These are phyloP conservation scores for Closterium sp. DNA, from an alignment of 139 green algal species.

Conservation along the genomic window DNA sequence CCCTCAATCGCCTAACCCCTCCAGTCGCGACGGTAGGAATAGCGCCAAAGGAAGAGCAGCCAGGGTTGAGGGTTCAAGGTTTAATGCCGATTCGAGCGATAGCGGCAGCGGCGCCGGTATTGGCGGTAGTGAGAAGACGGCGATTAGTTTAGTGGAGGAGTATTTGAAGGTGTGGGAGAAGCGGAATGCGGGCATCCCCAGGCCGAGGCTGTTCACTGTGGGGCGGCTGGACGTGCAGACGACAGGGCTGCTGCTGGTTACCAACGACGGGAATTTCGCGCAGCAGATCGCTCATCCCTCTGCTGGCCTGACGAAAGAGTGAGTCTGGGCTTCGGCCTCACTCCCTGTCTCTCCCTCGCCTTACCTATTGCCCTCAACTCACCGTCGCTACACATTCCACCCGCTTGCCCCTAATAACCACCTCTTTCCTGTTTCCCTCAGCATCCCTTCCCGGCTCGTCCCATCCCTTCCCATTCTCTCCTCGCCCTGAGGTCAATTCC, in stretches of 20 bases:
- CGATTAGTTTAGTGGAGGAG: not conserved
- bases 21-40: not conserved
- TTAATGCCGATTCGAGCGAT: not conserved
- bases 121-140: not conserved
- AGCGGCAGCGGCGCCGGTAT: not conserved
- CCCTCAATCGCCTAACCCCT: not conserved
- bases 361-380: not conserved
- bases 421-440: not conserved
- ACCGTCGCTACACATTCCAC: not conserved
- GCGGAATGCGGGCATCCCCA: slow-evolving; percentile 51
- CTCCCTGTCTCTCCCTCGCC: not conserved
- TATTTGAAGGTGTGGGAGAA: slow-evolving; percentile 21
- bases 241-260: slow-evolving; percentile 89
- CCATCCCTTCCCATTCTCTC: too few species aligned
- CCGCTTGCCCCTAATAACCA: not conserved
- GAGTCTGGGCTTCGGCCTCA: not conserved
- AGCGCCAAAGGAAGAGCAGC: not conserved
- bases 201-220: slow-evolving; percentile 89
- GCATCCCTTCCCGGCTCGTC: too few species aligned
- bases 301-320: slow-evolving; percentile 42
- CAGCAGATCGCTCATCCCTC: slow-evolving; percentile 34
- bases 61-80: not conserved
- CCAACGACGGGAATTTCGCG: slow-evolving; percentile 81
- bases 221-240: slow-evolving; percentile 86
- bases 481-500: not conserved